Evolutionary conservation across 192 early-diverging fungal species (phyloP), one percentile per base, ranked within the genome.

Genomic region (Entrophospora sp.): DNA sequence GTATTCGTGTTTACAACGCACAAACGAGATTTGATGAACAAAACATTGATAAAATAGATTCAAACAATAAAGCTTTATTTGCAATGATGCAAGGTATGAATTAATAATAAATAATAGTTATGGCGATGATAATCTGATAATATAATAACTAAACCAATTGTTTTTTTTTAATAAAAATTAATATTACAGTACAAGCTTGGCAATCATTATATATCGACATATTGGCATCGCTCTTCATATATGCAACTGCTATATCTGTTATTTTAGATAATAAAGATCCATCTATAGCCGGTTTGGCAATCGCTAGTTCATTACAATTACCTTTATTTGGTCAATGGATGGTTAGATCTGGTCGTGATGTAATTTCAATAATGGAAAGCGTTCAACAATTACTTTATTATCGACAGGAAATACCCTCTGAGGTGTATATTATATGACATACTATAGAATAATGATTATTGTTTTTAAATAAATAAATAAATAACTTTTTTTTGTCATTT

Each of bases 281-380:
- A 10, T 81, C 86, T 3, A 65, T 73, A 62, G 75, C 78, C 6
- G 86, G 86, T 69, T 69, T 88, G 28, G 84, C 84, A 8, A 69
- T 88, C 35, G 80, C 82, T 2, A 86, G 84, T 65, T 84, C 86
- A 3, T 69, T 88, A 8, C 84, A 84, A 68, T 64, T 89, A 31
- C 70, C 88, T 18, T 75, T 89, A 25, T 89, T 89, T 73, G 74
- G 81, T 7, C 87, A 85, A 52, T 87, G 83, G 84, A 76, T 81
- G 8, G 68, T 88, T 38, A 75, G 85, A 18, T 74, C 75, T 45
- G 56, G 73, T 3, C 66, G 69, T n/a, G 88, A 89, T 27, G 76
- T 87, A 34, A 72, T 77, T 48, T 62, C 73, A 44, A 73, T 75
- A n/a, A 83, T 87, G 73, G 68, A 70, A 34, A 81, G 78, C 46